Base-by-base conservation (phyloP, 116 monocot genomes). In the Dioscorea cayenensis region DNA sequence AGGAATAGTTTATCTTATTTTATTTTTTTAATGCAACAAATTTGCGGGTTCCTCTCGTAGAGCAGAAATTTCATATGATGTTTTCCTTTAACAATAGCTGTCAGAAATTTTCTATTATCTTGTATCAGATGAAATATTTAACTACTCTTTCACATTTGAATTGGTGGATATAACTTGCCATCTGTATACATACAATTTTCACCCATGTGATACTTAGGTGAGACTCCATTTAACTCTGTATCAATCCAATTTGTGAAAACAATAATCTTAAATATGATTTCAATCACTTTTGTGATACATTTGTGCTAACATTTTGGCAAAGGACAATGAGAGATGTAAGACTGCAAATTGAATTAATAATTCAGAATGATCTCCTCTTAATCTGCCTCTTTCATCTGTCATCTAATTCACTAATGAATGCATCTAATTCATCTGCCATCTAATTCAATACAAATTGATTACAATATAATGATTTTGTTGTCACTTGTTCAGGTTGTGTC, bases 401-500 rank as follows among this genome's bases (percentile, higher is more conserved):
- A 1, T 55, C 55, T 5, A 55, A 55, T 35, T 35, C 32, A 35
- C 36, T 52, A 73, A 32, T 32, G 32, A 32, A 32, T 32, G 32
- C 4, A 32, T 4, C 32, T 32, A 32, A 32, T 43, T 43, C 11
- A 43, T 27, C 37, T 50, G 17, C 3, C 1, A 16, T 55, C 55
- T n/a, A 55, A 55, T 35, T 35, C 21, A 35, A 23, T 65, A 73
- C 29, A 32, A 32, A 28, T 58, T 22, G 36, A 18, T 36, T 5
- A 22, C 13, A 20, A 7, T 28, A n/a, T 63, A 4, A 7, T 82
- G 10, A 14, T 18, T 25, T 64, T 14, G 11, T 63, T 29, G 18
- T 55, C 52, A 5, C 27, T 66, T 51, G 14, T 85, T 27, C 80
- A 99, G 99, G 94, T 43, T 86, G 89, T 66, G 81, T 99, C 32